Base-by-base conservation (phyloP, 306 rosid species). In the Gastrolobium bilobum region DNA sequence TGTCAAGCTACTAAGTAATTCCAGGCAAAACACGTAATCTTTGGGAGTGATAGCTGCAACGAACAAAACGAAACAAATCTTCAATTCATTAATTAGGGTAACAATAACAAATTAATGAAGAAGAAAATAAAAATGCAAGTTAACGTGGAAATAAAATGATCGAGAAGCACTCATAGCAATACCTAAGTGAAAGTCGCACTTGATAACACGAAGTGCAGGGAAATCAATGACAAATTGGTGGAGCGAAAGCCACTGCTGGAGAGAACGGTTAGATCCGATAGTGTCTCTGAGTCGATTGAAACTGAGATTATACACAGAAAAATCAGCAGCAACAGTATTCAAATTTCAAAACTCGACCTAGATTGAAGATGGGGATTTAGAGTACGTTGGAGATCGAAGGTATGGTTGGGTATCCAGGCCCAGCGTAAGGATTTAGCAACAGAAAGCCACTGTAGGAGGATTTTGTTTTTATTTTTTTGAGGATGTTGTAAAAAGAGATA, bases 1-100 rank as follows among this genome's bases (percentile, higher is more conserved):
- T 86, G 44, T 79, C 73, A 7, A 63, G 77, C 52, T 65, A 75
- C 52, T 44, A 30, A 62, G 82, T 47, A 59, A 71, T 54, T 78
- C 79, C 68, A 68, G 56, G 64, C 42, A 74, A 60, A 43, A 56
- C 72, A 52, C 52, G 33, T 20, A n/a, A 35, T 69, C 57, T 47
- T 53, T 2, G 9, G 29, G 30, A 61, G 47, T 9, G 63, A 42
- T 35, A 69, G 63, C 84, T 39, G 7, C 42, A 68, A 43, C 10
- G 60, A 39, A 42, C 11, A 63, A 56, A 43, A 40, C 3, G 1
- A 20, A 20, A 20, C 26, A 44, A 34, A 59, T 4, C 0, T 7
- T 13, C 3, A 59, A 37, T 43, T 15, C 8, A 33, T 8, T 3
- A 73, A 39, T 33, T 63, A 80, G 59, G 63, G 33, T 43, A 52